Evolutionary conservation across 2,329 filamentous ascomycete genomes (phyloP), one percentile per base, ranked within the genome.

Genomic region (Ascochyta lentis): DNA sequence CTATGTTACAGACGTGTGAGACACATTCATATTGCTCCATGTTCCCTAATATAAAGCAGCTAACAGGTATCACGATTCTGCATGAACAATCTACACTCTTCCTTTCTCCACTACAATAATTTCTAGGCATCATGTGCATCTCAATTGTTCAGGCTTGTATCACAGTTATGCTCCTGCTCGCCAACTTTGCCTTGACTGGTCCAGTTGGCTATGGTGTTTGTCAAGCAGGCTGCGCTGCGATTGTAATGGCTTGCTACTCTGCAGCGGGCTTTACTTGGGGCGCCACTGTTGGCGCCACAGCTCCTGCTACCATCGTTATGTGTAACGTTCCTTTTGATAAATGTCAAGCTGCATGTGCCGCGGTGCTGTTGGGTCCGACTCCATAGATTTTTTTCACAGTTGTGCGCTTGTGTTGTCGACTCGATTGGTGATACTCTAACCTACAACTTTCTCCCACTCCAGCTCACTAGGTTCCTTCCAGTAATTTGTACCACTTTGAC

Each of bases 171-270:
- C 24, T 26, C 24, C 24, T 26, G 24, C 24, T 26, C 24, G 8
- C 8, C 42, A 23, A 19, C 7, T 2, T 12, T 15, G 10, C 27
- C 6, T 42, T 16, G 24, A 10, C 4, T 19, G 15, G 9, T 6
- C 26, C 41, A 22, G 29, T 63, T 2, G 72, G 64, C 8, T 83
- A 83, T 56, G 80, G 76, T 0, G 44, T 78, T 3, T 83, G 80
- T 41, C 81, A 84, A 64, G 75, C 76, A 0, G 80, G 81, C 4
- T 83, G 81, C 31, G 65, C 80, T 0, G 58, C 57, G 0, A 64
- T 83, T 0, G 80, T 80, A 0, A 77, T 75, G 61, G 78, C 80
- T 0, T 83, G 80, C 56, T 83, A 83, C 45, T 27, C 65, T 1
- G 80, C 76, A 6, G 80, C 75, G 0, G 80, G 81, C 0, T 70